Base-by-base conservation (phyloP, 352 stramenopile genomes). In the Globisporangium ultimum region DNA sequence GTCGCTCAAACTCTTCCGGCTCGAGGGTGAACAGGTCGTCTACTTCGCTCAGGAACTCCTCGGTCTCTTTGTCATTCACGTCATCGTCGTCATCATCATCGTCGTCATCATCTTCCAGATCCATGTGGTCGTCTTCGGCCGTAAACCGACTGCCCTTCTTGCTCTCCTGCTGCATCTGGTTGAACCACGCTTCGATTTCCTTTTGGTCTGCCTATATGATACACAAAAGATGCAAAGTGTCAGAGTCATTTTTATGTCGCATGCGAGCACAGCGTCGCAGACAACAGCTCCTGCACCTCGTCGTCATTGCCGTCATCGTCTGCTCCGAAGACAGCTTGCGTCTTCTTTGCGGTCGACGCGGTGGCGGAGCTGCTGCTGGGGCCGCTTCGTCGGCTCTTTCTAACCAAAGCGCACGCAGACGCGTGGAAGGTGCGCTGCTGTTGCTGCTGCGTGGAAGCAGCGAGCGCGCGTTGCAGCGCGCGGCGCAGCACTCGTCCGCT, bases 21-120 rank as follows among this genome's bases (percentile, higher is more conserved):
- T 66, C 80, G 17, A 93, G 57, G 20, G 59, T 53, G 38, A 93
- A 89, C 11, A 93, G 63, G 28, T 91, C 74, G 45, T 93, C 81
- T 2, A 87, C 80, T 53, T 85, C 80, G 38, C 84, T 74, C 38
- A 93, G 52, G 49, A 93, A 89, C 62, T 84, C 70, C 38, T 88
- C 59, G 0, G 69, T 83, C 63, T 90, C 80, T 32, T 82, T 60
- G 43, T 93, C 79, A 1, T 69, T 40, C 3, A 76, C 66, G 4
- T 71, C 63, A 1, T 72, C 64, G 40, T 66, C 45, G 7, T 66
- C 47, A 15, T 56, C 51, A 20, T 50, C 36, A n/a, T 53, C 53
- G 5, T 63, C 52, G n/a, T 66, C 72, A 3, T 76, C 70, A 15
- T 65, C 58, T 2, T 63, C 58, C 6, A 55, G 58, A 21, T 78